Evolutionary conservation across 1,284 basidiomycete species (phyloP).

Genomic region (Austroboletus niveus): DNA sequence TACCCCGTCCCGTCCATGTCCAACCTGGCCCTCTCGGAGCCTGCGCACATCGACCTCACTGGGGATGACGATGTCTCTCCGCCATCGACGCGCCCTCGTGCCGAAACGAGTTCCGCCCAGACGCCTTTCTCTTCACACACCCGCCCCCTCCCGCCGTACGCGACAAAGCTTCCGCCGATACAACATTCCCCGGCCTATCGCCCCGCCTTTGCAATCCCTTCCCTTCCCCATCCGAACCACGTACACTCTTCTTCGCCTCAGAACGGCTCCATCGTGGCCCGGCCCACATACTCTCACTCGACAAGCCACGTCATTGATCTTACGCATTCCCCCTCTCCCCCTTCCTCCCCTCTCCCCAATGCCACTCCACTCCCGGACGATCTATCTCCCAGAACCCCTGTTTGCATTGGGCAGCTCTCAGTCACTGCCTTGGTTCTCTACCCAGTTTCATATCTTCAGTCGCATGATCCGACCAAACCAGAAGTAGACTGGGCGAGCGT

Average conservation of each 20-base stretch:
- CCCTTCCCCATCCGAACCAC: constrained; percentile 27
- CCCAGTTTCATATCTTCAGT: constrained; percentile 70
- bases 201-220: constrained; percentile 46
- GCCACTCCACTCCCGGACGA: constrained; percentile 43
- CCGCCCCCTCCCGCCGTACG: constrained; percentile 15
- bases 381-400: constrained; percentile 69
- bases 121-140: constrained; percentile 18
- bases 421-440: constrained; percentile 85
- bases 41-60: constrained; percentile 61
- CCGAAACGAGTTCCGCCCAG: constrained; percentile 38
- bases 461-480: constrained; percentile 41
- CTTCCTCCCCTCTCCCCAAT: constrained; percentile 40
- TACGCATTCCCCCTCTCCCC: constrained; percentile 71
- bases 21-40: constrained; percentile 34
- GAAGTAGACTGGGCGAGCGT: constrained; percentile 76
- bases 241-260: constrained; percentile 17
- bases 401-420: constrained; percentile 86
- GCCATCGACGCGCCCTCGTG: constrained; percentile 25
- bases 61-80: constrained; percentile 50
- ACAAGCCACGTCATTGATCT: constrained; percentile 69
- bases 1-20: constrained; percentile 27
- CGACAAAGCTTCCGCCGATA: constrained; percentile 24
- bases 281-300: constrained; percentile 21
- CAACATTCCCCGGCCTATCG: constrained; percentile 36
- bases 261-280: constrained; percentile 16